These are phyloP conservation scores for Huntiella bhutanensis DNA, from an alignment of 2,329 filamentous ascomycete species.

Conservation along the genomic window DNA sequence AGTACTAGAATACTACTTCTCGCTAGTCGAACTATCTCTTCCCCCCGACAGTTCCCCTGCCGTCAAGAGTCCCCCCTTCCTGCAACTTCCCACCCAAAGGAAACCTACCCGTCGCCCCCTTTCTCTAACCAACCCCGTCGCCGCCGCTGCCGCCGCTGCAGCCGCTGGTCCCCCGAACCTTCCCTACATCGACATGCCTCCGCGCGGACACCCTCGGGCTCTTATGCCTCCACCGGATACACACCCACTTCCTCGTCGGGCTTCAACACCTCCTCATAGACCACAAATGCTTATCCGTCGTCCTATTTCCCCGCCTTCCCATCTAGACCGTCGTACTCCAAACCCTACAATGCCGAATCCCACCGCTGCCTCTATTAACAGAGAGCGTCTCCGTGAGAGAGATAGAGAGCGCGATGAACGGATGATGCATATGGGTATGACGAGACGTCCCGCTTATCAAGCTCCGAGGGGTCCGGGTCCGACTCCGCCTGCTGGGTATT, in stretches of 20 bases:
- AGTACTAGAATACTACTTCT: conserved; percentile 65
- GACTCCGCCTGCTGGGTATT: too few relatives aligned
- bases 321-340: conserved; percentile 8
- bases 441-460: too few relatives aligned
- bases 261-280: conserved; percentile 21
- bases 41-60: conserved; percentile 41
- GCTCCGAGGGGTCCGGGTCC: too few relatives aligned
- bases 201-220: too few relatives aligned
- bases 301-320: conserved; percentile 18
- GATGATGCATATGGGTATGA: too few relatives aligned
- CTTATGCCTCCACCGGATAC: not conserved
- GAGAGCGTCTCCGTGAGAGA: too few relatives aligned
- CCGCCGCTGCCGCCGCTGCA: too few relatives aligned
- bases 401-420: too few relatives aligned
- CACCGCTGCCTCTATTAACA: too few relatives aligned
- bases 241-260: conserved; percentile 15
- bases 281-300: conserved; percentile 18
- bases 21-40: conserved; percentile 45
- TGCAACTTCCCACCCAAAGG: conserved; percentile 29
- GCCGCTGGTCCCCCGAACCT: too few relatives aligned
- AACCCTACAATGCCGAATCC: too few relatives aligned
- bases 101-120: conserved; percentile 25
- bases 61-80: conserved; percentile 41
- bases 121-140: conserved; percentile 14
- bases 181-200: too few relatives aligned